Conservation (phyloP, 176 grass and related monocot species). For the Ampelocalamus luodianensis region DNA sequence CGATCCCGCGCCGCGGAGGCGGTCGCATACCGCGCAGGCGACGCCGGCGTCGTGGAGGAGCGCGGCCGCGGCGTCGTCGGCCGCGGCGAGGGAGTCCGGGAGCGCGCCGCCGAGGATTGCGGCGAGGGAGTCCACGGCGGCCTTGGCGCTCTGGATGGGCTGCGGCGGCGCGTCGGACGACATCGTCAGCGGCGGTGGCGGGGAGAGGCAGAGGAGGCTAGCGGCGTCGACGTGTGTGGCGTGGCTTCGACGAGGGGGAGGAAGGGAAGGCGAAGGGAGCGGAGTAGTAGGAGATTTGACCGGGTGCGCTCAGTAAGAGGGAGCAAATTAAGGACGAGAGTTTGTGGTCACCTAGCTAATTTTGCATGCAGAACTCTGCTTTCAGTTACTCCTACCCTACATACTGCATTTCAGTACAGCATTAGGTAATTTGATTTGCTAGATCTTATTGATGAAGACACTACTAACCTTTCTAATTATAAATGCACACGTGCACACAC, state of each 20-base stretch:
- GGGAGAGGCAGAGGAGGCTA: background rate
- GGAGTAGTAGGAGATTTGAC: conserved; percentile 14
- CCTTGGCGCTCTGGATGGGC: conserved; percentile 52
- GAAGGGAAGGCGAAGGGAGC: conserved; percentile 1
- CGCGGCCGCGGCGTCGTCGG: conserved; percentile 49
- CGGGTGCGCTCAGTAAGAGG: background rate
- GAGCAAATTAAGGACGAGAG: conserved; percentile 3
- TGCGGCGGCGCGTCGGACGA: conserved; percentile 39
- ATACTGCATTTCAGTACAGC: no score
- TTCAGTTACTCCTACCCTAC: no score
- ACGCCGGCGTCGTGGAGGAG: conserved; percentile 65
- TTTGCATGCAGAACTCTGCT: background rate
- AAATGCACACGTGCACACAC: no score
- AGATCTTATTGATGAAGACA: no score
- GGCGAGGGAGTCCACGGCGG: conserved; percentile 56
- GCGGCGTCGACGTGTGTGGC: background rate
- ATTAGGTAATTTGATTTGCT: no score
- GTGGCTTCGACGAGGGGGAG: background rate
- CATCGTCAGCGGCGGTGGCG: background rate
- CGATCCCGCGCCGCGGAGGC: conserved; percentile 46
- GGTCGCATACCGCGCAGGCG: conserved; percentile 35
- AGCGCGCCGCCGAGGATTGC: conserved; percentile 51
- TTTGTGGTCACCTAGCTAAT: background rate
- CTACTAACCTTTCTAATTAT: no score
- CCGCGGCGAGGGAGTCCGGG: conserved; percentile 28